phyloP scores from a whole-genome alignment of 2,329 filamentous ascomycete species.

The Sporothrix protearum region DNA sequence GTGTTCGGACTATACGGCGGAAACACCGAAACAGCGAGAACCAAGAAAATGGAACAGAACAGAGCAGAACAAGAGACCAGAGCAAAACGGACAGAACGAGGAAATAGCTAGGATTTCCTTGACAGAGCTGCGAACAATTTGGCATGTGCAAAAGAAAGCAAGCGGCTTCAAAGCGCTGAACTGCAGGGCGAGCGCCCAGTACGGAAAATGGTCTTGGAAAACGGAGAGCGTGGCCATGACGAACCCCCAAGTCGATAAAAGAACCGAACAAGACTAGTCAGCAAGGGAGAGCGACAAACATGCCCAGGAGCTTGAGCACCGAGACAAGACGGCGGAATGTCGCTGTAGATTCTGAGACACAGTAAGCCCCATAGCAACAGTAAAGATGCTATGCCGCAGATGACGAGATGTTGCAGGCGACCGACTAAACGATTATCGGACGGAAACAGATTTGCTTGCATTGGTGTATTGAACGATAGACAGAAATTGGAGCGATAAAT shows the following conservation, averaged over 20 bases:
- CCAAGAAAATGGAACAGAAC: not conserved
- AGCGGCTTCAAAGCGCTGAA: not conserved
- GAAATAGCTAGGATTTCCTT: not conserved
- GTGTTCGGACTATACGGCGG: conserved; percentile 11
- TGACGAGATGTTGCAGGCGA: not conserved
- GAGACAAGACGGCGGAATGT: not conserved
- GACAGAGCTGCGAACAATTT: not conserved
- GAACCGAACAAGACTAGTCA: not conserved
- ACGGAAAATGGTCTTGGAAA: not conserved
- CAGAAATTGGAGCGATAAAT: not conserved
- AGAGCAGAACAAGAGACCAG: not conserved
- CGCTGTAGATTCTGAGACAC: not conserved
- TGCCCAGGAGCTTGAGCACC: not conserved
- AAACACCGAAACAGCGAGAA: conserved; percentile 6
- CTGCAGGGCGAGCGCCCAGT: not conserved
- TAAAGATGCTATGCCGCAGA: not conserved
- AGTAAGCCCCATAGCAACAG: not conserved
- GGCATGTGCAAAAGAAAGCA: not conserved
- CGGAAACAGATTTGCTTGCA: not conserved
- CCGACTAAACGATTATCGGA: not conserved
- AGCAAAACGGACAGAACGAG: conserved; percentile 2
- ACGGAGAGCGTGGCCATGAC: conserved; percentile 1
- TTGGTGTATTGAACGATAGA: not conserved
- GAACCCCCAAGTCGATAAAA: not conserved
- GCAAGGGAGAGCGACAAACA: not conserved